A percentile compares a stretch with the other conserved stretches of the same genome.
Evolutionary conservation across 805 yeast species (phyloP).

Genomic region (Wickerhamiella spandovensis): DNA sequence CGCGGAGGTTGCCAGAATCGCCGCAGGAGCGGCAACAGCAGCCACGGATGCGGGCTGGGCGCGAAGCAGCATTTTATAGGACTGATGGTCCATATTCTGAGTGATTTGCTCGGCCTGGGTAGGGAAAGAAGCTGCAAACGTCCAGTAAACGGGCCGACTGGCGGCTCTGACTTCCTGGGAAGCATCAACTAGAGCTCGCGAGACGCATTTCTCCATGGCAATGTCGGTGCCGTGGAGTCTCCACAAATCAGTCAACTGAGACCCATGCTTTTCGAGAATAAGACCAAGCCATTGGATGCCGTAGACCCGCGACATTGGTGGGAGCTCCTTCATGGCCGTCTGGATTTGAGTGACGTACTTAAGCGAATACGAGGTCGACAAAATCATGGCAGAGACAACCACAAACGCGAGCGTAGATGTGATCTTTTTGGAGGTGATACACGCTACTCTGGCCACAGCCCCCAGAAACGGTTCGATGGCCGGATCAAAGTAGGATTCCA

Average conservation of each 20-base stretch:
- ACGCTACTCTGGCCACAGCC: conserved; percentile 37
- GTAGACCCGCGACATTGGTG: conserved; percentile 53
- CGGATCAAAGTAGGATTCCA: conserved; percentile 19
- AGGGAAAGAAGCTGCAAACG: conserved; percentile 42
- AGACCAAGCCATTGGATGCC: conserved; percentile 61
- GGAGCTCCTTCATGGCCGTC: conserved; percentile 51
- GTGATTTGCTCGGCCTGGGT: conserved; percentile 33
- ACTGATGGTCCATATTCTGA: conserved; percentile 11
- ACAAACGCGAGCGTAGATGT: conserved; percentile 38
- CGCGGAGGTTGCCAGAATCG: not conserved
- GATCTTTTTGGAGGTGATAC: conserved; percentile 46
- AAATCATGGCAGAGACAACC: conserved; percentile 35
- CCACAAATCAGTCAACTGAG: not conserved
- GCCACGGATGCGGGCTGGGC: not conserved
- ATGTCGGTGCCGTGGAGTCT: conserved; percentile 1
- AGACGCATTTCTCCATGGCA: conserved; percentile 41
- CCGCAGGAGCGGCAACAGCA: not conserved
- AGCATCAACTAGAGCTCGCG: conserved; percentile 61
- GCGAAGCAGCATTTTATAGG: conserved; percentile 8
- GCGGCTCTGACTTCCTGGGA: conserved; percentile 67
- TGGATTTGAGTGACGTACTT: conserved; percentile 39
- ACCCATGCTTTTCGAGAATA: conserved; percentile 31
- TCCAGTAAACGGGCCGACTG: conserved; percentile 67
- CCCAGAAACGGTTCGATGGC: conserved; percentile 38
- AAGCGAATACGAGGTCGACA: conserved; percentile 34